Conservation (phyloP, 2,329 filamentous ascomycete genomes). For the Plenodomus tracheiphilus region DNA sequence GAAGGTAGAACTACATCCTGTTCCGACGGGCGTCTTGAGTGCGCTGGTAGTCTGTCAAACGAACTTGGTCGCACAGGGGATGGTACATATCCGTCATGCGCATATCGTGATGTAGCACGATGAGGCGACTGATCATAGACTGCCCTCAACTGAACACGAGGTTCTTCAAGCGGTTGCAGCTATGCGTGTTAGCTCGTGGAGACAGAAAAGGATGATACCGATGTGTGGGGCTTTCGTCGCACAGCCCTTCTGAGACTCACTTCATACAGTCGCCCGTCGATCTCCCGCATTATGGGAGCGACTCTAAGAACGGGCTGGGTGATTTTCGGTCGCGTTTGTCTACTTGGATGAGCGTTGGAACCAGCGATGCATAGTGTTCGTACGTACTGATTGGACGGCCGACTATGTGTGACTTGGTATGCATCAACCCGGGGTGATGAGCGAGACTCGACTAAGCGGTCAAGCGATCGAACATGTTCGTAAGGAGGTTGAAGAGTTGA, state of each 20-base stretch:
- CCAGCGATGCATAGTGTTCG: not conserved
- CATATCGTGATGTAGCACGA: constrained; percentile 8
- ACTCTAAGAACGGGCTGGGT: constrained; percentile 11
- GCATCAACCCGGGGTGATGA: constrained; percentile 6
- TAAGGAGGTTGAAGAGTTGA: constrained; percentile 7
- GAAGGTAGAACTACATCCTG: constrained; percentile 40
- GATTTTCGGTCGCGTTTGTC: constrained; percentile 16
- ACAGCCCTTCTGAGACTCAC: constrained; percentile 32
- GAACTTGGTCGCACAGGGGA: constrained; percentile 10
- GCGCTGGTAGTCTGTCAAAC: constrained; percentile 16
- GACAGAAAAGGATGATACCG: constrained; percentile 6
- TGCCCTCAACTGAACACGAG: constrained; percentile 12
- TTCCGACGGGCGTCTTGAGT: constrained; percentile 29
- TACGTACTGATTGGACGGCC: constrained; percentile 25
- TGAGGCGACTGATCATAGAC: constrained; percentile 18
- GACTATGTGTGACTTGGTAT: constrained; percentile 11
- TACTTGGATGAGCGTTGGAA: constrained; percentile 15
- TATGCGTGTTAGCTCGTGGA: constrained; percentile 26
- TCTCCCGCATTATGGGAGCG: constrained; percentile 26
- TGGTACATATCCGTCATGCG: constrained; percentile 16
- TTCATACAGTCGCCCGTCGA: constrained; percentile 37
- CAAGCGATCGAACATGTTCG: constrained; percentile 4
- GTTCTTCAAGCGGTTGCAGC: constrained; percentile 35
- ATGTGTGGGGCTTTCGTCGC: constrained; percentile 15
- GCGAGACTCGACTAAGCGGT: constrained; percentile 4